Base-by-base conservation (phyloP, 2,329 filamentous ascomycete species). In the Cercospora citrullina region DNA sequence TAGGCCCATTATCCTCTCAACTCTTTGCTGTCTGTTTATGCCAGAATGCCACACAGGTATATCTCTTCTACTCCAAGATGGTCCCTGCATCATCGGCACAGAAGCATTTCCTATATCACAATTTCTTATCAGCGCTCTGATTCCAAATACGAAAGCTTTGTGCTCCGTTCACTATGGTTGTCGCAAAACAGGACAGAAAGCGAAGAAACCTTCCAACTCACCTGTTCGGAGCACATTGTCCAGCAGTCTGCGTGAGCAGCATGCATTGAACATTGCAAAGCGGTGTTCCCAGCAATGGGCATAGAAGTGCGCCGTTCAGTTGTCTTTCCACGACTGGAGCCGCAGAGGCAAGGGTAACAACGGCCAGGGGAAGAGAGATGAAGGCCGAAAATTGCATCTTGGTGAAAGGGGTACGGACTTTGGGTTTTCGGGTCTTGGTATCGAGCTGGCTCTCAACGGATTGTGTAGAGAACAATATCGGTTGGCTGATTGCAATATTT, bases 141-240 rank as follows among this genome's bases (percentile, higher is more conserved):
- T 33, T 33, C n/a, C 31, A 12, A 4, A 33, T 33, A 10, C 10
- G 31, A 4, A 33, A 33, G 4, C 31, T 33, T 33, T 33, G 31
- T 33, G 10, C 10, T 33, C 31, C 10, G 7, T 33, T 33, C 31
- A 4, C 3, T n/a, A n/a, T n/a, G n/a, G n/a, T n/a, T n/a, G n/a
- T n/a, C n/a, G n/a, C n/a, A n/a, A n/a, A n/a, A n/a, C n/a, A n/a
- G n/a, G n/a, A n/a, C n/a, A n/a, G n/a, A n/a, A n/a, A n/a, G n/a
- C n/a, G n/a, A n/a, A n/a, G n/a, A n/a, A n/a, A n/a, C n/a, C n/a
- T n/a, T n/a, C n/a, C n/a, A n/a, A n/a, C n/a, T 36, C 31, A 69
- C 68, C 64, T 28, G 21, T 65, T 65, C 1, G 68, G 68, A n/a
- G 68, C 65, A 39, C 68, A 69, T 39, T 69, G 68, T 33, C 68